Evolutionary conservation across 768 basidiomycete species (phyloP), one percentile per base, ranked within the genome.

Genomic region (Pleurotus salmoneostramineus): DNA sequence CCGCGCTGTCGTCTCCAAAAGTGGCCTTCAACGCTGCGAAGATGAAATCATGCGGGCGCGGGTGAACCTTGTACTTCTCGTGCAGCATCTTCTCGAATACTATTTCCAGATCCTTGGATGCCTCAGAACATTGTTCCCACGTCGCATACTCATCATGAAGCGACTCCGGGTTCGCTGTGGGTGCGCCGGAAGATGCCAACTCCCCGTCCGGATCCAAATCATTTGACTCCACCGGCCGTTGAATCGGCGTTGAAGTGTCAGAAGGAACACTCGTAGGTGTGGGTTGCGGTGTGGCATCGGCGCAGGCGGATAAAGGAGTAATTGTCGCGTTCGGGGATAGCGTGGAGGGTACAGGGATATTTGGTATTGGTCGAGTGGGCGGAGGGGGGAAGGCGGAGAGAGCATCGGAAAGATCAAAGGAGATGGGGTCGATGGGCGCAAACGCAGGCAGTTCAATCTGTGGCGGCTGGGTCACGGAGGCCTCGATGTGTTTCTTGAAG

Each of bases 61-160:
- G 76, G 58, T 83, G 74, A 44, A 90, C 72, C 27, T 75, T 74
- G 59, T 76, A 84, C 63, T 79, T 79, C 61, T 68, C 63, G 6
- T 65, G 65, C 15, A 91, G 72, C 86, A 89, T 88, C 21, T 76
- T 71, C 59, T 77, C 72, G 66, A 87, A 91, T 12, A 84, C 68
- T 5, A 63, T 71, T 66, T 91, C 89, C 27, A 89, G 63, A 31
- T 78, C 71, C 47, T 71, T 70, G 43, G 79, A 78, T 6, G 76
- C 68, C 11, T 64, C 62, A 5, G 69, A 71, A 44, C 74, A 76
- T 33, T 58, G 63, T 58, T 72, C 67, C 80, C 82, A 85, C 12
- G 77, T 71, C 0, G 65, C 52, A 54, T 54, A 54, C 11, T 15
- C 52, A 54, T 54, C 52, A 42, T 17, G 40, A 31, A 42, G 35